Evolutionary conservation across 805 yeast species (phyloP), one percentile per base, ranked within the genome.

Genomic region (Starmerella apicola): DNA sequence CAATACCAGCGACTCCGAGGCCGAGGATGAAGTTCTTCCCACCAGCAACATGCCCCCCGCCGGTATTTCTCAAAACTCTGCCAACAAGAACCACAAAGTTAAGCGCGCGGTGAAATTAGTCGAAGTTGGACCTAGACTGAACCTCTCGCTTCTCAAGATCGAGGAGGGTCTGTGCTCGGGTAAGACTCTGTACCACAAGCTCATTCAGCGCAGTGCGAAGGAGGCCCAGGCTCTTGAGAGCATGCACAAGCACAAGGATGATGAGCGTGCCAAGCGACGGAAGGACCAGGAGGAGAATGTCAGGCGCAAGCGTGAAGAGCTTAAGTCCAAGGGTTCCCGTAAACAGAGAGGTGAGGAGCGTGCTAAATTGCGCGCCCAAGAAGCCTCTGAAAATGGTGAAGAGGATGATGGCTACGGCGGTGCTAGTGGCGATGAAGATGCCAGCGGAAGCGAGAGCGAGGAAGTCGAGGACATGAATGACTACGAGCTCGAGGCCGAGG

Each of bases 101-200:
- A 85, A 84, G 61, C 74, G 81, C 53, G 97, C 98, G 1, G 82
- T 91, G 51, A 86, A 84, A 58, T 67, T 91, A 37, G 82, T 88
- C 1, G 98, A 91, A 60, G 65, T 88, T 36, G 98, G 98, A 0
- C 98, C 98, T 27, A 71, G 98, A 49, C 62, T 91, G 60, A 74
- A 72, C 50, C 64, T 91, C 60, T 66, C 75, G 37, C 64, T 91
- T 42, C 64, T 79, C 36, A 91, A 91, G 63, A 82, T 91, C 39
- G 96, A 88, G 61, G 97, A 88, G 55, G 94, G 91, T 15, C 71
- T 82, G 18, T 88, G 95, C 43, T 66, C 77, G 0, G 95, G 96
- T 38, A 86, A 83, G 62, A 83, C 91, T 15, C 60, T 91, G 45
- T 83, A 81, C 61, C 98, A 91, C 58, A 69, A 82, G 33, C 69